Base-by-base conservation (phyloP, 345 rosid species). In the Syzygium grande region DNA sequence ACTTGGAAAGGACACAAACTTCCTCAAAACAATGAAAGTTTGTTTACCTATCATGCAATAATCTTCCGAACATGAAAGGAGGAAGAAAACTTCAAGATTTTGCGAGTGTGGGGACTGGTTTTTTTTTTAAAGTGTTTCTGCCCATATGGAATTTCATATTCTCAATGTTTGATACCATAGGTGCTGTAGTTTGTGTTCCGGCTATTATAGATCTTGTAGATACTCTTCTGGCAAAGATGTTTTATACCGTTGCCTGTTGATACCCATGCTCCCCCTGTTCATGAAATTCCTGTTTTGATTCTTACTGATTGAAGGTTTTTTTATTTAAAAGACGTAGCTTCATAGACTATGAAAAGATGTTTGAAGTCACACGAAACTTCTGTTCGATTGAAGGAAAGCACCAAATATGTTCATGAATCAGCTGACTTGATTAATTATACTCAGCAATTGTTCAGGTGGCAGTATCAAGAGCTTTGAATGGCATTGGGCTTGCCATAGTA, bases 401-500 rank as follows among this genome's bases (percentile, higher is more conserved):
- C 58, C 16, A 29, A 11, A 85, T 53, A 15, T 73, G 55, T 11
- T 25, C 51, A 52, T 84, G 63, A 58, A 53, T 68, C 52, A 27
- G 85, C 86, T 80, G 84, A 88, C 84, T 87, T 52, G 51, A 87
- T 54, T 88, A 77, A 87, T 87, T 29, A 30, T 52, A 86, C 49
- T 56, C 84, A 61, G 84, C 87, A 87, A 89, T 86, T 56, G 84
- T 21, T 87, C 88, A 96, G 99, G 98, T 96, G 30, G 98, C 99
- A 21, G 86, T 94, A 51, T 97, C 98, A 16, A 93, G 99, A 93
- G 98, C 96, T 87, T 61, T 97, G 59, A 97, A 96, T 91, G 98
- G 99, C 55, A 91, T 96, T 84, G 99, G 98, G 58, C 97, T 95
- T 84, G 98, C 99, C 9, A 87, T 96, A n/a, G 98, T 95, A 51